Conservation (phyloP, 2,329 filamentous ascomycete species). For the Xylaria sp. region DNA sequence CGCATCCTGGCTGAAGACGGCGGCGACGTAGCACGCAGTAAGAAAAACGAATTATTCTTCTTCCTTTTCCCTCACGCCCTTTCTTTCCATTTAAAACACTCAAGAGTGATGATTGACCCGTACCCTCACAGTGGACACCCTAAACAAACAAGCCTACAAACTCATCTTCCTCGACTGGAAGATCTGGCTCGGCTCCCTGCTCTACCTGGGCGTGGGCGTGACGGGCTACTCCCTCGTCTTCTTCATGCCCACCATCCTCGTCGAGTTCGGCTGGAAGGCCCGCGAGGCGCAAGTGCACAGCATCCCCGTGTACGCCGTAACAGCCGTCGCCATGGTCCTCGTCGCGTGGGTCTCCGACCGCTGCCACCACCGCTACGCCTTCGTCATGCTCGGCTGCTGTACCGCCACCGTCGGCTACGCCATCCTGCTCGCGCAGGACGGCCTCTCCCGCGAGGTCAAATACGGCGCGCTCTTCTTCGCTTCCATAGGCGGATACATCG, state of each 20-base stretch:
- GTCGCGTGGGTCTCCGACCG: constrained; percentile 51
- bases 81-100: too few relatives aligned
- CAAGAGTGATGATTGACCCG: neutral
- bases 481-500: constrained; percentile 50
- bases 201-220: constrained; percentile 49
- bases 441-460: constrained; percentile 46
- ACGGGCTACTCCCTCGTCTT: constrained; percentile 52
- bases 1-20: constrained; percentile 50
- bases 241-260: constrained; percentile 57
- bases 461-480: constrained; percentile 54
- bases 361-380: constrained; percentile 51
- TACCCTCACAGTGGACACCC: constrained; percentile 43
- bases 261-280: constrained; percentile 54
- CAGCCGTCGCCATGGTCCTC: constrained; percentile 49
- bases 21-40: constrained; percentile 41
- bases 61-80: neutral
- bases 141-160: constrained; percentile 46
- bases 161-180: constrained; percentile 55
- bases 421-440: constrained; percentile 50
- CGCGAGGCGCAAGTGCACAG: constrained; percentile 53
- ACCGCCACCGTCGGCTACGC: constrained; percentile 50
- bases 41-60: neutral
- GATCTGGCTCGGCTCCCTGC: constrained; percentile 53
- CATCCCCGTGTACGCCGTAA: constrained; percentile 54
- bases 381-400: constrained; percentile 48